These are phyloP conservation scores for Globisporangium carolinianum DNA, from an alignment of 352 stramenopile species.

Conservation along the genomic window DNA sequence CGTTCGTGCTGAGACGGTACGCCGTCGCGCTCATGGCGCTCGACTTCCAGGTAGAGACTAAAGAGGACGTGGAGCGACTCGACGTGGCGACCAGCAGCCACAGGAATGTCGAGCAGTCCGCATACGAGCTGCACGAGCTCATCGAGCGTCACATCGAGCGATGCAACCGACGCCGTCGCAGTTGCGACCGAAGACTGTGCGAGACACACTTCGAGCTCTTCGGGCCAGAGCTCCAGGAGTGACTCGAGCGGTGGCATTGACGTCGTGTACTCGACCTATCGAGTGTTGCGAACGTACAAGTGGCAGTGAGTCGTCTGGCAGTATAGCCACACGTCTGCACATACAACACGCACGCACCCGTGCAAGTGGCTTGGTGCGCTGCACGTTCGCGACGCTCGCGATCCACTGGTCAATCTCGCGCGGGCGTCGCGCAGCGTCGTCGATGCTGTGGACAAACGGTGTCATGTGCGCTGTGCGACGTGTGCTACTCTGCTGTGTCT, in stretches of 20 bases:
- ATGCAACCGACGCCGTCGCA: constrained; percentile 18
- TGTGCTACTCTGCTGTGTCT: constrained; percentile 49
- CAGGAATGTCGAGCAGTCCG: constrained; percentile 89
- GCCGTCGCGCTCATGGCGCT: constrained; percentile 45
- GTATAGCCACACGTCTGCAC: background rate
- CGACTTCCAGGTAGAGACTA: constrained; percentile 81
- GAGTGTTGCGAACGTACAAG: background rate
- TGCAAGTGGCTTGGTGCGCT: constrained; percentile 68
- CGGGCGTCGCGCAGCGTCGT: constrained; percentile 78
- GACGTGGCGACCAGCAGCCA: constrained; percentile 70
- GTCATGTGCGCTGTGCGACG: constrained; percentile 29
- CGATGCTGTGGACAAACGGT: constrained; percentile 81
- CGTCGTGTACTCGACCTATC: constrained; percentile 74
- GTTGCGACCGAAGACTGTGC: constrained; percentile 8
- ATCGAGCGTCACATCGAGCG: constrained; percentile 79
- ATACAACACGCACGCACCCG: constrained; percentile 13
- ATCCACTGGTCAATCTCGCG: constrained; percentile 92
- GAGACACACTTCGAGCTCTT: constrained; percentile 76
- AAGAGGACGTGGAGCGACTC: constrained; percentile 92
- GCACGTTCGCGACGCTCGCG: constrained; percentile 84
- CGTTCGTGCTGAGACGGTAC: constrained; percentile 8
- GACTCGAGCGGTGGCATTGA: constrained; percentile 81
- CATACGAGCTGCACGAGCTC: constrained; percentile 86
- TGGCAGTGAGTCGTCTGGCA: too few relatives aligned
- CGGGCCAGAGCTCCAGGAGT: constrained; percentile 90